These are phyloP conservation scores for Botryobasidium botryosum DNA, from an alignment of 768 basidiomycete genomes.

Conservation along the genomic window DNA sequence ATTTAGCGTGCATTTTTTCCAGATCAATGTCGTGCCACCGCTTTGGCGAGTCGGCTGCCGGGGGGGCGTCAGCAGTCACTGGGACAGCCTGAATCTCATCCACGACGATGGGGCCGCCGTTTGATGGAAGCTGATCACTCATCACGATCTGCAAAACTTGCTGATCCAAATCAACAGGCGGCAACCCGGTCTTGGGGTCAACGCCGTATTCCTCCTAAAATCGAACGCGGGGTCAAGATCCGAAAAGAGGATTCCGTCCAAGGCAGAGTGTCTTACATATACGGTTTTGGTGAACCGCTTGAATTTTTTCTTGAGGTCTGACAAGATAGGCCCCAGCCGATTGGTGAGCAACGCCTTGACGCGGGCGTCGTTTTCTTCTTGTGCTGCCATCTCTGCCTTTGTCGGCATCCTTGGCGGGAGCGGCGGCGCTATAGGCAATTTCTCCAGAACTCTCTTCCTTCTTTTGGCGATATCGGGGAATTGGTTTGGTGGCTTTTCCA, in stretches of 20 bases:
- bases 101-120: too few relatives aligned
- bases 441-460: conserved; percentile 68
- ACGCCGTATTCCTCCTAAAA: too few relatives aligned
- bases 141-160: too few relatives aligned
- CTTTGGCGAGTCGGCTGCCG: background rate
- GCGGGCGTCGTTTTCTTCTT: conserved; percentile 66
- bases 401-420: conserved; percentile 70
- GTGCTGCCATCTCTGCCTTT: conserved; percentile 62
- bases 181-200: too few relatives aligned
- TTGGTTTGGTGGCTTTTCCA: conserved; percentile 60
- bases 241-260: too few relatives aligned
- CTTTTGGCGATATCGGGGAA: conserved; percentile 83
- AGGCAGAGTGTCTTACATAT: too few relatives aligned
- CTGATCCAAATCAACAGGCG: too few relatives aligned
- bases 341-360: conserved; percentile 70
- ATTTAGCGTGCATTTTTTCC: conserved; percentile 71
- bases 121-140: too few relatives aligned
- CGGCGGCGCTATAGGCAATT: conserved; percentile 76
- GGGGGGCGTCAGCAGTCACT: conserved; percentile 9
- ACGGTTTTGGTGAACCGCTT: conserved; percentile 77
- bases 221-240: too few relatives aligned
- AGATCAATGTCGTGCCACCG: conserved; percentile 86
- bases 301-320: conserved; percentile 81
- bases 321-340: conserved; percentile 77
- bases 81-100: too few relatives aligned